phyloP scores from a whole-genome alignment of 2,329 filamentous ascomycete genomes.

The Cordyceps militaris region DNA sequence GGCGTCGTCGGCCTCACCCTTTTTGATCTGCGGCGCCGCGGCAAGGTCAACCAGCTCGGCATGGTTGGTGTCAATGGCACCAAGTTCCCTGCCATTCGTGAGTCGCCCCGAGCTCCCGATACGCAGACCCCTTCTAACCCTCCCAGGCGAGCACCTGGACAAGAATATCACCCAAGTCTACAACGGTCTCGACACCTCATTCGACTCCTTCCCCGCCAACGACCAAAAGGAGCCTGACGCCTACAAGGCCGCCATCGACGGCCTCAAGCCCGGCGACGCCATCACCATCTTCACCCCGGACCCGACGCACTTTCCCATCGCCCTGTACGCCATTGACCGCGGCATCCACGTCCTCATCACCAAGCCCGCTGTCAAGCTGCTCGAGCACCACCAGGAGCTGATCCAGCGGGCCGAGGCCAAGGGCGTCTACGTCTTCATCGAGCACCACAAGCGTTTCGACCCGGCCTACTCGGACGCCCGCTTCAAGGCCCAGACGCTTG shows the following conservation, averaged over 20 bases:
- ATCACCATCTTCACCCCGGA: conserved; percentile 97
- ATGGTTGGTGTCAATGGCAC: conserved; percentile 87
- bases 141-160: conserved; percentile 66
- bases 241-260: conserved; percentile 85
- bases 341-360: conserved; percentile 88
- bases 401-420: conserved; percentile 64
- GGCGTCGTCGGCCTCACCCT: conserved; percentile 86
- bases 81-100: conserved; percentile 88
- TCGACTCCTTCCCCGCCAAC: conserved; percentile 74
- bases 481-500: conserved; percentile 66
- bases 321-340: conserved; percentile 82
- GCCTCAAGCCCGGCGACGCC: conserved; percentile 71
- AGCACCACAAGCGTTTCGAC: conserved; percentile 96
- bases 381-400: conserved; percentile 71
- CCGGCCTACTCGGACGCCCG: conserved; percentile 86
- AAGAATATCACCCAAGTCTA: conserved; percentile 85
- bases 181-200: conserved; percentile 81
- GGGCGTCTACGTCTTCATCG: conserved; percentile 83
- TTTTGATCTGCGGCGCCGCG: conserved; percentile 80
- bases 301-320: conserved; percentile 86
- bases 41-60: conserved; percentile 76
- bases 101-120: conserved; percentile 25
- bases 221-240: conserved; percentile 67
- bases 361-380: conserved; percentile 83
- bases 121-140: conserved; percentile 1